Evolutionary conservation across 805 yeast species (phyloP).

Genomic region (Torulaspora maleeae): DNA sequence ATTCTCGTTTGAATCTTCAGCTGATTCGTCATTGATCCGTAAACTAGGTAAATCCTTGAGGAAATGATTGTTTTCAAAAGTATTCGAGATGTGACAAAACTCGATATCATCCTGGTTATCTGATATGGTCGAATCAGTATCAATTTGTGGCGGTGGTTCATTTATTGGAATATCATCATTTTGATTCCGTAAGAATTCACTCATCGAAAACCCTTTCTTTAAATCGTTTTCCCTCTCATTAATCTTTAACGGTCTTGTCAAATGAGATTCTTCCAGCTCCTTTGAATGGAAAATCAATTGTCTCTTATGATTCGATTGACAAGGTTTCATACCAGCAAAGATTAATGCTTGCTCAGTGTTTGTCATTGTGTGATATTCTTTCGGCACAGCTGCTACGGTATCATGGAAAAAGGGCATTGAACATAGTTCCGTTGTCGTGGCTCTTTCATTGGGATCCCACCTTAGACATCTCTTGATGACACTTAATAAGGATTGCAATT

Average conservation of each 20-base stretch:
- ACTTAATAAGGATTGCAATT: conserved; percentile 37
- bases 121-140: conserved; percentile 17
- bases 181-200: conserved; percentile 9
- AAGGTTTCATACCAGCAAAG: conserved; percentile 23
- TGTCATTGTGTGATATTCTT: conserved; percentile 6
- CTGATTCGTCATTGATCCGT: conserved; percentile 1
- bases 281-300: conserved; percentile 18
- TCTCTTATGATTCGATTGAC: conserved; percentile 10
- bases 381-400: conserved; percentile 30
- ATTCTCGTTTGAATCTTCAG: conserved; percentile 1
- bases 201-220: conserved; percentile 5
- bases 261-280: conserved; percentile 4
- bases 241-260: conserved; percentile 1
- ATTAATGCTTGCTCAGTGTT: conserved; percentile 26
- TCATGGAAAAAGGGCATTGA: conserved; percentile 51
- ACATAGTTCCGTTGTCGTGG: conserved; percentile 47
- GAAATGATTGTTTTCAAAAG: conserved; percentile 10
- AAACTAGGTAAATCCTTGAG: conserved; percentile 1
- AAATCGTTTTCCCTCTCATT: neutral
- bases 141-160: conserved; percentile 7
- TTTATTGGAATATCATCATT: conserved; percentile 8
- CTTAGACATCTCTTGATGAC: conserved; percentile 46
- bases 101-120: conserved; percentile 16
- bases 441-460: conserved; percentile 77
- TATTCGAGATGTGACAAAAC: conserved; percentile 18